Conservation (phyloP, 345 rosid genomes). For the Litchi chinensis region DNA sequence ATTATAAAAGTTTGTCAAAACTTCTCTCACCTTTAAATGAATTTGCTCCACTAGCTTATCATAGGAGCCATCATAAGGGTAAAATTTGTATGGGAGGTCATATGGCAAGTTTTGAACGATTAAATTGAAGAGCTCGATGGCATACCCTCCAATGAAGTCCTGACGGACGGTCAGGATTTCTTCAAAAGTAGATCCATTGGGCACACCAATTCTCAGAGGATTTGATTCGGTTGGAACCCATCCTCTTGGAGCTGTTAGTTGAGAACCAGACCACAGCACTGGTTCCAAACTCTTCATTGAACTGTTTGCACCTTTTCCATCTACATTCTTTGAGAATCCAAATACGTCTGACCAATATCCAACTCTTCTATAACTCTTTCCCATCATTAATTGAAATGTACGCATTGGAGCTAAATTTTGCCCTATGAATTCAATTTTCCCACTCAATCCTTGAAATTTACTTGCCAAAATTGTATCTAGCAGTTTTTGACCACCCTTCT, state of each 20-base stretch:
- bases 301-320: background rate
- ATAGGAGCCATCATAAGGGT: conserved; percentile 17
- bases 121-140: conserved; percentile 21
- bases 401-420: background rate
- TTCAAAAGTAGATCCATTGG: too few relatives aligned
- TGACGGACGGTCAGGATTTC: background rate
- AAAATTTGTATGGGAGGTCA: background rate
- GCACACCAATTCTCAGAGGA: background rate
- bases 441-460: background rate
- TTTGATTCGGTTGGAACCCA: background rate
- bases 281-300: background rate
- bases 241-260: background rate
- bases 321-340: background rate
- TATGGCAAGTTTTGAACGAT: conserved; percentile 9
- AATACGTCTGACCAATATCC: conserved; percentile 20
- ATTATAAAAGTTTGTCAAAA: background rate
- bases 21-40: conserved; percentile 16
- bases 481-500: background rate
- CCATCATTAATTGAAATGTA: conserved; percentile 23
- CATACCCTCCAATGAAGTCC: background rate
- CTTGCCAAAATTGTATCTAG: conserved; percentile 1
- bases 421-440: conserved; percentile 7
- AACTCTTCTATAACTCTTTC: conserved; percentile 26
- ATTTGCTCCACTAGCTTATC: conserved; percentile 15
- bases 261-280: background rate